phyloP scores from a whole-genome alignment of 1,139 yeast species.

The Yamadazyma spencermartinsiae region DNA sequence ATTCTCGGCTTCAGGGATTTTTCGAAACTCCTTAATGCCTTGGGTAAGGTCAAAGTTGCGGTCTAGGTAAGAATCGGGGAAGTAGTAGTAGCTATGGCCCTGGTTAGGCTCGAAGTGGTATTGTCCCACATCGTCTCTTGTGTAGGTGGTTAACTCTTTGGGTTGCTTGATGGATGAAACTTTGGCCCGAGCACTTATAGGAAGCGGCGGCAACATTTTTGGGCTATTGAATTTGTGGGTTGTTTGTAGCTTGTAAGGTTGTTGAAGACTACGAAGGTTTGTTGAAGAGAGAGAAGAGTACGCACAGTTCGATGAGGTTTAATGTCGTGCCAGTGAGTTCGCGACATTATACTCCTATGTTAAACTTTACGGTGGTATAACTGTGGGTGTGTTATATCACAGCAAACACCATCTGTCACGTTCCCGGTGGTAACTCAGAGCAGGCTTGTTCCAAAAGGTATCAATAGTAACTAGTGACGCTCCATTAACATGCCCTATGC shows the following conservation, averaged over 20 bases:
- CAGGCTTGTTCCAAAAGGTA: too few species aligned
- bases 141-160: constrained; percentile 61
- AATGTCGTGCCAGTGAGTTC: too few species aligned
- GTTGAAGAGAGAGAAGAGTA: too few species aligned
- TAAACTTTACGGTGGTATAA: too few species aligned
- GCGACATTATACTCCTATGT: too few species aligned
- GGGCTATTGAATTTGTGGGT: neutral
- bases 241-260: neutral
- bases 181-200: constrained; percentile 49
- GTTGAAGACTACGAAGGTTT: too few species aligned
- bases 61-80: constrained; percentile 67
- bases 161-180: constrained; percentile 70
- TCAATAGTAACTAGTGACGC: too few species aligned
- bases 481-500: too few species aligned
- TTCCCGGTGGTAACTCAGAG: too few species aligned
- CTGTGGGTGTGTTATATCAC: too few species aligned
- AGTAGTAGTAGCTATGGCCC: constrained; percentile 66
- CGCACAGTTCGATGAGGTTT: too few species aligned
- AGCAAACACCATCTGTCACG: too few species aligned
- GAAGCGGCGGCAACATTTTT: constrained; percentile 34
- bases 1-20: constrained; percentile 53
- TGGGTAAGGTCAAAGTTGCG: constrained; percentile 55
- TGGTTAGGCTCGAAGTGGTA: constrained; percentile 42
- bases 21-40: constrained; percentile 62
- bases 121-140: constrained; percentile 53